These are phyloP conservation scores for Fusarium mangiferae DNA, from an alignment of 2,329 filamentous ascomycete species.

Conservation along the genomic window DNA sequence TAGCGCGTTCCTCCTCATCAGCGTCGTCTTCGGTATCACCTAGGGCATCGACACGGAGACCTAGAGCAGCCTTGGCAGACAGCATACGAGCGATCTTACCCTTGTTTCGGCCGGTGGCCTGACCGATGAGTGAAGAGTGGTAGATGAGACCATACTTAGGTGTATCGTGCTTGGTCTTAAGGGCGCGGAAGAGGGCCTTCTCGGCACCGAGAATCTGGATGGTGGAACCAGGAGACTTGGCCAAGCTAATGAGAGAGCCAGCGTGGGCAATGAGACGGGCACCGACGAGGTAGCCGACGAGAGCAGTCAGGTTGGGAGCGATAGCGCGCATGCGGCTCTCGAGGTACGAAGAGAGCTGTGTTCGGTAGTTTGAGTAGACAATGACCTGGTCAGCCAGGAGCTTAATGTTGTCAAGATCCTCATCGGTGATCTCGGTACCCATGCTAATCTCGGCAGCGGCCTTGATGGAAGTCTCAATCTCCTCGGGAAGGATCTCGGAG, in stretches of 20 bases:
- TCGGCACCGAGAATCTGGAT: constrained; percentile 98
- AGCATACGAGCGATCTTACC: constrained; percentile 98
- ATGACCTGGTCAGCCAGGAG: constrained; percentile 94
- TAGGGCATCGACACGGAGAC: constrained; percentile 89
- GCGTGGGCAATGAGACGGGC: constrained; percentile 94
- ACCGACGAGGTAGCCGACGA: constrained; percentile 93
- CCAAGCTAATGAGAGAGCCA: constrained; percentile 92
- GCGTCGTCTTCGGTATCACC: constrained; percentile 68
- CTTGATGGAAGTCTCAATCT: constrained; percentile 92
- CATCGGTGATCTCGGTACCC: constrained; percentile 95
- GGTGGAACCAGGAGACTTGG: constrained; percentile 94
- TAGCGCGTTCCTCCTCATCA: constrained; percentile 89
- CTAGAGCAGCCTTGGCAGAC: constrained; percentile 91
- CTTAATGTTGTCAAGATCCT: constrained; percentile 93
- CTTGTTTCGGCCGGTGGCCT: constrained; percentile 98
- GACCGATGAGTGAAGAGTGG: constrained; percentile 91
- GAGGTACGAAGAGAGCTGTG: constrained; percentile 88
- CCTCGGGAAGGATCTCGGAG: constrained; percentile 91
- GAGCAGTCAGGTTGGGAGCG: constrained; percentile 91
- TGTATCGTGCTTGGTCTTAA: constrained; percentile 99
- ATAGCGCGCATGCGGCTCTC: constrained; percentile 96
- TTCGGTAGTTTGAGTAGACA: constrained; percentile 88
- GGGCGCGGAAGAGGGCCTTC: constrained; percentile 96
- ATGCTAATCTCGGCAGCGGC: constrained; percentile 95
- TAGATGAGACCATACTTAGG: constrained; percentile 98